These are phyloP conservation scores for Neurospora sp. DNA, from an alignment of 495 filamentous ascomycete species.

Conservation along the genomic window DNA sequence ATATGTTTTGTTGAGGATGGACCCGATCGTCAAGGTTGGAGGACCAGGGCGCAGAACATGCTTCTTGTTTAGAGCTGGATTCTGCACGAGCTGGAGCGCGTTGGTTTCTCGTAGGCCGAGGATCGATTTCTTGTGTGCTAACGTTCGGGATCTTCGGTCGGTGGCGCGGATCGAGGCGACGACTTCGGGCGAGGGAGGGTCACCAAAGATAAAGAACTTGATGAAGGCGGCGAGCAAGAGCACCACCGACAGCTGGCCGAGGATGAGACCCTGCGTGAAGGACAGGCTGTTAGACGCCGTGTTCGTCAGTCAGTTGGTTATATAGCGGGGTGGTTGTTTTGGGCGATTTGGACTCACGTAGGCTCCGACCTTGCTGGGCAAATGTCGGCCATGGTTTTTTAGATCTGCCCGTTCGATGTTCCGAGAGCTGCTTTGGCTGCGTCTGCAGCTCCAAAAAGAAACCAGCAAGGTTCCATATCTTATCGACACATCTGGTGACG, in stretches of 20 bases:
- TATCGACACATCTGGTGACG: background rate
- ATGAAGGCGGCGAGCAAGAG: conserved; percentile 89
- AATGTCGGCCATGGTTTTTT: conserved; percentile 11
- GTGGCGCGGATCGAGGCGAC: conserved; percentile 56
- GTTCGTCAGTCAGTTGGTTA: conserved; percentile 4
- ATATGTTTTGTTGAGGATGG: conserved; percentile 92
- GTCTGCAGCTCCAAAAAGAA: background rate
- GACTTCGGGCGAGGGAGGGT: conserved; percentile 73
- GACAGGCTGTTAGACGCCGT: conserved; percentile 48
- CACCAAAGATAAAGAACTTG: conserved; percentile 99
- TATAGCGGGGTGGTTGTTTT: background rate
- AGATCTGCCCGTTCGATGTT: background rate
- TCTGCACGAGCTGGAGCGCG: conserved; percentile 27
- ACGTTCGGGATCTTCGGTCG: conserved; percentile 52
- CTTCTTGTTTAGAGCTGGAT: conserved; percentile 53
- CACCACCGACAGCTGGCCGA: conserved; percentile 87
- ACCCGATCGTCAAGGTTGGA: conserved; percentile 62
- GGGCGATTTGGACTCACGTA: conserved; percentile 24
- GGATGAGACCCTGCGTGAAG: conserved; percentile 85
- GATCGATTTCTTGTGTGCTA: conserved; percentile 59
- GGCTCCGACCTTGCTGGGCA: conserved; percentile 37
- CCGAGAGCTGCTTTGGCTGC: background rate
- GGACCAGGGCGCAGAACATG: conserved; percentile 58
- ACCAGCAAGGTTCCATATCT: background rate
- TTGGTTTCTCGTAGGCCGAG: conserved; percentile 40